Conservation (phyloP, 306 rosid genomes). For the Nissolia schottii region DNA sequence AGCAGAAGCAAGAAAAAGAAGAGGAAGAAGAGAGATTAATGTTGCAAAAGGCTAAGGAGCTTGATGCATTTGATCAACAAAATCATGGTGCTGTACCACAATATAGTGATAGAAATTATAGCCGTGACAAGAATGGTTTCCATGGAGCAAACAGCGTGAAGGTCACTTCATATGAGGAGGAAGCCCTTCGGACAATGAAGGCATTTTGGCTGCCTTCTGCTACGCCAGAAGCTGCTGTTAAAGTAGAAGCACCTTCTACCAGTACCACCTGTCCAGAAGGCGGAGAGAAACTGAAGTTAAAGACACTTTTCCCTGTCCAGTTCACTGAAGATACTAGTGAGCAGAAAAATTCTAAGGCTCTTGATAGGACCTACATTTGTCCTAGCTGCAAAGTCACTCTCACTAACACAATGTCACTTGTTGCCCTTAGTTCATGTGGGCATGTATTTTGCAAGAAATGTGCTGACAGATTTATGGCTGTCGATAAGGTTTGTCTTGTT, state of each 20-base stretch:
- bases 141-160: slow-evolving; percentile 98
- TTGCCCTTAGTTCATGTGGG: slow-evolving; percentile 87
- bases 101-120: slow-evolving; percentile 65
- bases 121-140: slow-evolving; percentile 74
- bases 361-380: slow-evolving; percentile 65
- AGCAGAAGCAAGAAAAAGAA: slow-evolving; percentile 84
- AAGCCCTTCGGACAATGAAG: slow-evolving; percentile 97
- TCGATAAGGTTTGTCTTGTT: slow-evolving; percentile 88
- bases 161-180: slow-evolving; percentile 97
- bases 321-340: slow-evolving; percentile 77
- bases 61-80: slow-evolving; percentile 96
- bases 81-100: slow-evolving; percentile 96
- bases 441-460: slow-evolving; percentile 94
- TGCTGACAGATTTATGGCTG: slow-evolving; percentile 82
- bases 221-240: slow-evolving; percentile 77
- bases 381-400: slow-evolving; percentile 95
- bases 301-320: slow-evolving; percentile 70
- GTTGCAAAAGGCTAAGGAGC: slow-evolving; percentile 85
- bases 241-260: slow-evolving; percentile 69
- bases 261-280: slow-evolving; percentile 86
- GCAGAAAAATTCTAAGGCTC: slow-evolving; percentile 54
- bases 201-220: slow-evolving; percentile 99
- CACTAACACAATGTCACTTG: slow-evolving; percentile 76
- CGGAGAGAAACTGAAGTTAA: slow-evolving; percentile 78
- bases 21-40: slow-evolving; percentile 72